These are phyloP conservation scores for Paulownia fortunei DNA, from an alignment of 257 asterid species.

Conservation along the genomic window DNA sequence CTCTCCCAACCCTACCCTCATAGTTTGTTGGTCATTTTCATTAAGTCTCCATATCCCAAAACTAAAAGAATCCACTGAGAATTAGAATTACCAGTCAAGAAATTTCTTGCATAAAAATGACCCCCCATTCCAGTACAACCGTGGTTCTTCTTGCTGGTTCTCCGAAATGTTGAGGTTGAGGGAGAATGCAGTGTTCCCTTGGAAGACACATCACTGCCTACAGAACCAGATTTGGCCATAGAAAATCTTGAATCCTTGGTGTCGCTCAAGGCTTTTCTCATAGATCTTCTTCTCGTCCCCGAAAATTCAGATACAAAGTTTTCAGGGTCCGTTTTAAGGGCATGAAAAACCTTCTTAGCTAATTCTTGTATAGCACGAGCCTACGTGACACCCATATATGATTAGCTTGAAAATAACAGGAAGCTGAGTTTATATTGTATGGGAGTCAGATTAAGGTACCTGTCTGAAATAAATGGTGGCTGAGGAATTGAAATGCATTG, in stretches of 20 bases:
- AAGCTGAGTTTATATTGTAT: not conserved
- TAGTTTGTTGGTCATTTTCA: too few species aligned
- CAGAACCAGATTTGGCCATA: conserved; percentile 4
- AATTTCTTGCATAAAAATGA: conserved; percentile 16
- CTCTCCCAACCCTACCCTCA: too few species aligned
- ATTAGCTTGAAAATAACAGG: not conserved
- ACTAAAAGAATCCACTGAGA: not conserved
- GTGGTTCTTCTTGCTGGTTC: conserved; percentile 33
- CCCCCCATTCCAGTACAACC: conserved; percentile 12
- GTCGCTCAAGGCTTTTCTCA: conserved; percentile 55
- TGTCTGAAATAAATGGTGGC: conserved; percentile 71
- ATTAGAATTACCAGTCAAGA: conserved; percentile 39
- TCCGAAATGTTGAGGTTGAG: conserved; percentile 37
- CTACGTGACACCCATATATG: conserved; percentile 36
- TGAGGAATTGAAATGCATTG: conserved; percentile 89
- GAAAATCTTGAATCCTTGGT: conserved; percentile 42
- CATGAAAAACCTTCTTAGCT: conserved; percentile 77
- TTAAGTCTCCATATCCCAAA: too few species aligned
- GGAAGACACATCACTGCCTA: conserved; percentile 26
- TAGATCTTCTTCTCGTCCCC: conserved; percentile 75
- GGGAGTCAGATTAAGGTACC: conserved; percentile 41
- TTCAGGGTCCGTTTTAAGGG: conserved; percentile 65
- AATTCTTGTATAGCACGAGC: conserved; percentile 81
- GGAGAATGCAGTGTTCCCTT: conserved; percentile 16
- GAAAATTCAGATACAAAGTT: conserved; percentile 61